Conservation (phyloP, 192 early-diverging fungal species). For the Globomyces pollinis-pini region DNA sequence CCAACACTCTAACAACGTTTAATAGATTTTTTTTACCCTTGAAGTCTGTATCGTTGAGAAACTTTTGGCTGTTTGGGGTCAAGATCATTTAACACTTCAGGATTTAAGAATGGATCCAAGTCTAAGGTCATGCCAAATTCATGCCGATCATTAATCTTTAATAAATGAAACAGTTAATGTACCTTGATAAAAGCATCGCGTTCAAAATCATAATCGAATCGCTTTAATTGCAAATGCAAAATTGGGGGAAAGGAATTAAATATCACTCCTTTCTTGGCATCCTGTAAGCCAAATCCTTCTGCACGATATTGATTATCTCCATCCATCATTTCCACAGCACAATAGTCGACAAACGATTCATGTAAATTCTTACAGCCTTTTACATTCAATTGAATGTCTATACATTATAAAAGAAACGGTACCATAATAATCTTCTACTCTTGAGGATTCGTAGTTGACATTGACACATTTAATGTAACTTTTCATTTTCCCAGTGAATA, state of each 20-base stretch:
- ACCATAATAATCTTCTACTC: conserved; percentile 93
- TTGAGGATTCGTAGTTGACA: conserved; percentile 89
- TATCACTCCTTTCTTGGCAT: conserved; percentile 93
- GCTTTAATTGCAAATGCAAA: conserved; percentile 90
- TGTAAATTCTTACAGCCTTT: conserved; percentile 81
- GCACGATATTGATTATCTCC: conserved; percentile 95
- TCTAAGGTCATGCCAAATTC: conserved; percentile 88
- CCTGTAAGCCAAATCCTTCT: conserved; percentile 90
- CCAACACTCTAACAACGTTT: conserved; percentile 74
- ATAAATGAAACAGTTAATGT: conserved; percentile 12
- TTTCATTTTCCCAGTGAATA: conserved; percentile 98
- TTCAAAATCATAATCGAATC: conserved; percentile 96
- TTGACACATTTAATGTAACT: conserved; percentile 93
- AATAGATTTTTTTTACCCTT: conserved; percentile 58
- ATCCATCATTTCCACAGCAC: conserved; percentile 83
- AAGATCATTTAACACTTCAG: conserved; percentile 55
- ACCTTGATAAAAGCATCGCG: conserved; percentile 85
- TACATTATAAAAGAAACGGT: conserved; percentile 40
- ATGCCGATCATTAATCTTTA: conserved; percentile 87
- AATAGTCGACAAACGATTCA: conserved; percentile 88
- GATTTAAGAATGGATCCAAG: conserved; percentile 68
- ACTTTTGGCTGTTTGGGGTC: no score
- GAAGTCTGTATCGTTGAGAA: conserved; percentile 72
- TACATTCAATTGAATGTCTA: conserved; percentile 95
- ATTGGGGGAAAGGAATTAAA: conserved; percentile 91